A percentile compares a stretch with the other conserved stretches of the same genome.
These are phyloP conservation scores for Pleurotus pulmonarius DNA, from an alignment of 768 basidiomycete genomes.

Conservation along the genomic window DNA sequence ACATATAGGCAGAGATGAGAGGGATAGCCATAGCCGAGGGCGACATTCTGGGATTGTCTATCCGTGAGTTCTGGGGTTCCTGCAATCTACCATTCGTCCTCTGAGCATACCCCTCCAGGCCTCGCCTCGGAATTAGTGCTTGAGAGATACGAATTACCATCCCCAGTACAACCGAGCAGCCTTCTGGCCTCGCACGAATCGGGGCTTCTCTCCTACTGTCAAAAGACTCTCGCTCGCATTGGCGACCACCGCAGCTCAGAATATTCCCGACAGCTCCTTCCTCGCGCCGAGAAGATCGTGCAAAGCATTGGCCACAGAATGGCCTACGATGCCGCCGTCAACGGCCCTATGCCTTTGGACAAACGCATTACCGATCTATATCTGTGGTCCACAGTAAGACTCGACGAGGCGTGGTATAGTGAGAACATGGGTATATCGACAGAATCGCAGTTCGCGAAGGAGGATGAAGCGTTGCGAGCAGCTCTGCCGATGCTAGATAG, in stretches of 20 bases:
- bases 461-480: not conserved
- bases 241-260: too few species aligned
- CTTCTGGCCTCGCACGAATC: conserved; percentile 19
- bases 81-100: not conserved
- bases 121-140: conserved; percentile 23
- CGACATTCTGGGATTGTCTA: conserved; percentile 35
- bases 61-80: conserved; percentile 23
- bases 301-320: not conserved
- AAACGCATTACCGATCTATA: not conserved
- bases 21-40: conserved; percentile 42
- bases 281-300: too few species aligned
- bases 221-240: too few species aligned
- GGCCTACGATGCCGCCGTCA: not conserved
- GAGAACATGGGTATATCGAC: not conserved
- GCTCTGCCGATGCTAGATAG: not conserved
- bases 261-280: too few species aligned
- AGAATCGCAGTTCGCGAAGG: not conserved
- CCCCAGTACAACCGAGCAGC: conserved; percentile 10
- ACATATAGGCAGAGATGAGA: conserved; percentile 29
- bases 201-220: too few species aligned
- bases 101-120: conserved; percentile 13
- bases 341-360: not conserved
- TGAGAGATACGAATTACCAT: conserved; percentile 17
- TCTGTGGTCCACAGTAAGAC: not conserved
- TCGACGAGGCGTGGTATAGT: not conserved